These are phyloP conservation scores for Talinum fruticosum DNA, from an alignment of 148 eudicot genomes.

Conservation along the genomic window DNA sequence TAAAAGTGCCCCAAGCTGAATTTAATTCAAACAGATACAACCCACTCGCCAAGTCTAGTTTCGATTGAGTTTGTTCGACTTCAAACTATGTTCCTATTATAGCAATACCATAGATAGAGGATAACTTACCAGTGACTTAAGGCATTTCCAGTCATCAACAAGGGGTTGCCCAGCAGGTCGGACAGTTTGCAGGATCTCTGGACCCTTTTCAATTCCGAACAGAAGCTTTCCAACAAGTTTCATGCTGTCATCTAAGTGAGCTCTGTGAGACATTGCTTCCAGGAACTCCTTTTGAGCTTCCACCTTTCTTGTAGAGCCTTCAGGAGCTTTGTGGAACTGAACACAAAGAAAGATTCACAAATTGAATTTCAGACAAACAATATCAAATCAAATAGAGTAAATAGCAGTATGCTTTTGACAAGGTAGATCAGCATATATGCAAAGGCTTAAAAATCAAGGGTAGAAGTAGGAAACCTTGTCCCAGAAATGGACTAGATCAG, in stretches of 20 bases:
- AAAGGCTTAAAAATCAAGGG: background rate
- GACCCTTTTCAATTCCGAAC: conserved; percentile 73
- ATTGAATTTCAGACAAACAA: background rate
- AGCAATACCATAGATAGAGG: background rate
- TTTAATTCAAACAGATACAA: background rate
- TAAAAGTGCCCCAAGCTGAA: no score
- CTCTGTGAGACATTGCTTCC: conserved; percentile 90
- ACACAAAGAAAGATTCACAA: conserved; percentile 5
- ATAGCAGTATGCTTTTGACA: background rate
- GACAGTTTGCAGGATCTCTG: conserved; percentile 54
- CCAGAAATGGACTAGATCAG: conserved; percentile 97
- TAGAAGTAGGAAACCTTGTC: conserved; percentile 57
- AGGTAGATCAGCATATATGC: background rate
- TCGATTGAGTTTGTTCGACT: background rate
- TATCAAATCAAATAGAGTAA: background rate
- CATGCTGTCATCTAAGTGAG: conserved; percentile 73
- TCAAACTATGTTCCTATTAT: background rate
- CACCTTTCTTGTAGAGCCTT: conserved; percentile 69
- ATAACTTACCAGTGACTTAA: conserved; percentile 60
- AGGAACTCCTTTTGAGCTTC: conserved; percentile 74
- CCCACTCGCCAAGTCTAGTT: background rate
- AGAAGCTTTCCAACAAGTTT: conserved; percentile 79
- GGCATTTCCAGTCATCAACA: conserved; percentile 90
- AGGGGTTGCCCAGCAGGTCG: conserved; percentile 80
- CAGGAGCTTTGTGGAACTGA: conserved; percentile 92